A percentile compares a stretch with the other conserved stretches of the same genome.
phyloP scores from a whole-genome alignment of 2,329 filamentous ascomycete species.

The Tolypocladium ophioglossoides region DNA sequence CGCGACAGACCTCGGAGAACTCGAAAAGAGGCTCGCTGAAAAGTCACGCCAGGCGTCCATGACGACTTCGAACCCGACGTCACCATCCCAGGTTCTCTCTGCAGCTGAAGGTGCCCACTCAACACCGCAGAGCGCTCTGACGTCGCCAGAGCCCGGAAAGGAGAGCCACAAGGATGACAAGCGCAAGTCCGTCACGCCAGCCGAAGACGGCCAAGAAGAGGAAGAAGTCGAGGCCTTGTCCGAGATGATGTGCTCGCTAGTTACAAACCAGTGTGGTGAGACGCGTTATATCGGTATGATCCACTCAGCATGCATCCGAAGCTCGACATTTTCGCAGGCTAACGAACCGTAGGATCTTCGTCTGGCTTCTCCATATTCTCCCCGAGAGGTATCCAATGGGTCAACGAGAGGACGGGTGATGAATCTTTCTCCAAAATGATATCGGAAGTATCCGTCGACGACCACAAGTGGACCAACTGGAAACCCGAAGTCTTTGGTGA shows the following conservation, averaged over 20 bases:
- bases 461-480: constrained; percentile 96
- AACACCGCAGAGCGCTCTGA: constrained; percentile 42
- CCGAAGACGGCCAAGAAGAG: constrained; percentile 33
- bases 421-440: constrained; percentile 93
- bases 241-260: constrained; percentile 97
- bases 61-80: constrained; percentile 37
- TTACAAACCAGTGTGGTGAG: constrained; percentile 90
- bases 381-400: constrained; percentile 95
- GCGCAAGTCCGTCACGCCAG: constrained; percentile 26
- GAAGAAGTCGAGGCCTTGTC: constrained; percentile 79
- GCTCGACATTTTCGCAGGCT: neutral
- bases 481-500: constrained; percentile 96
- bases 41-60: constrained; percentile 42
- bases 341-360: constrained; percentile 61
- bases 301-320: neutral
- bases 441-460: constrained; percentile 76
- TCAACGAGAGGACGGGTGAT: constrained; percentile 96
- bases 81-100: constrained; percentile 36
- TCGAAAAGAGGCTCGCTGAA: constrained; percentile 66
- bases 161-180: constrained; percentile 22
- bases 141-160: constrained; percentile 37
- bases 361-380: constrained; percentile 99
- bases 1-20: constrained; percentile 74
- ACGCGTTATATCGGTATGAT: constrained; percentile 82
- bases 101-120: constrained; percentile 30